These are phyloP conservation scores for Geosmithia flava DNA, from an alignment of 2,329 filamentous ascomycete genomes.

Conservation along the genomic window DNA sequence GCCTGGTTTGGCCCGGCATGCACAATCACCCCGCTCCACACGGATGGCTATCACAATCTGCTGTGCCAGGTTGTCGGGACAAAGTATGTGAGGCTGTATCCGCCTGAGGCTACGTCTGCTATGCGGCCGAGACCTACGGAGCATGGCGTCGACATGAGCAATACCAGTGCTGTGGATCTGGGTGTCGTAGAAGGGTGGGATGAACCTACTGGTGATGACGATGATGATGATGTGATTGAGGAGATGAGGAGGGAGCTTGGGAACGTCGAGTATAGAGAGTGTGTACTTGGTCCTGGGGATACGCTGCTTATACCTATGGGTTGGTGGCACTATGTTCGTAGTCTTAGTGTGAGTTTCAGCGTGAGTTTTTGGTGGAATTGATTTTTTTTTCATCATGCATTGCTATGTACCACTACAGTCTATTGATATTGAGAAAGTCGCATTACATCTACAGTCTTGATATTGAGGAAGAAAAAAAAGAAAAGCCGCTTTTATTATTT, in stretches of 20 bases:
- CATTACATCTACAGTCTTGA: too few species aligned
- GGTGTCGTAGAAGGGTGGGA: slow-evolving; percentile 56
- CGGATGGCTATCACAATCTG: slow-evolving; percentile 88
- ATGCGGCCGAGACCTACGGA: slow-evolving; percentile 53
- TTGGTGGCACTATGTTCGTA: slow-evolving; percentile 97
- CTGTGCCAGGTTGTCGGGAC: slow-evolving; percentile 78
- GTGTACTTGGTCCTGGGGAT: slow-evolving; percentile 69
- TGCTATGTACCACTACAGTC: too few species aligned
- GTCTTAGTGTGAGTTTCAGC: slow-evolving; percentile 77
- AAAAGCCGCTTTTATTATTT: neutral
- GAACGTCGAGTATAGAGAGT: slow-evolving; percentile 57
- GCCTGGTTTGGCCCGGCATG: slow-evolving; percentile 85
- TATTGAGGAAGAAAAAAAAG: too few species aligned
- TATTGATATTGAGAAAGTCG: too few species aligned
- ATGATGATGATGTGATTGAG: slow-evolving; percentile 18
- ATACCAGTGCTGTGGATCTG: slow-evolving; percentile 73
- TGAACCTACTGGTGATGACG: slow-evolving; percentile 11
- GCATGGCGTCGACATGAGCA: slow-evolving; percentile 77
- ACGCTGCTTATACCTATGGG: slow-evolving; percentile 81
- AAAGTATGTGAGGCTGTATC: slow-evolving; percentile 87
- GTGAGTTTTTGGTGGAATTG: slow-evolving; percentile 94
- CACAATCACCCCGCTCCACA: slow-evolving; percentile 88
- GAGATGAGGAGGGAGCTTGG: slow-evolving; percentile 35
- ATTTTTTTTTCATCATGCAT: neutral
- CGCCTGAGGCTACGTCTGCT: slow-evolving; percentile 44